Conservation (phyloP, 805 yeast species). For the Nakazawaea sp. region DNA sequence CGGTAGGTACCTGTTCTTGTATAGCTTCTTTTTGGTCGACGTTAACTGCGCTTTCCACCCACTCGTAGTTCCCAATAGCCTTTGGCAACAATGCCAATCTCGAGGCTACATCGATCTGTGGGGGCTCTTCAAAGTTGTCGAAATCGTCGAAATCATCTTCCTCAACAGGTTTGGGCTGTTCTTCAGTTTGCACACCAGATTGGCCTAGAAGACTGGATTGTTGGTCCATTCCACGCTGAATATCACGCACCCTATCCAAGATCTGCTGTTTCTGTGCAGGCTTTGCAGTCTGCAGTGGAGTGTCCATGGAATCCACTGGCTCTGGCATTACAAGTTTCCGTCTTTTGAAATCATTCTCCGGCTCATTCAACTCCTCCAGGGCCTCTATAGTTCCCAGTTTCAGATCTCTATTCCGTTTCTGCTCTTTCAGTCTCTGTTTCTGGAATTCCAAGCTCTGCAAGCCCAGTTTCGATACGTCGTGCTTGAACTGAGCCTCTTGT, state of each 20-base stretch:
- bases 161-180: too few relatives aligned
- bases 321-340: constrained; percentile 29
- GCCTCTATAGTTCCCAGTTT: constrained; percentile 15
- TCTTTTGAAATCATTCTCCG: constrained; percentile 23
- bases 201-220: constrained; percentile 18
- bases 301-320: constrained; percentile 19
- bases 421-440: constrained; percentile 25
- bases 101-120: constrained; percentile 3
- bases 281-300: neutral
- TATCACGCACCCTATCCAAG: constrained; percentile 24
- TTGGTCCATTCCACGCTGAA: constrained; percentile 23
- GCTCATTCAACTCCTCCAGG: constrained; percentile 15
- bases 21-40: constrained; percentile 15
- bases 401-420: constrained; percentile 19
- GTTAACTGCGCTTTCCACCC: constrained; percentile 8
- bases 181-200: too few relatives aligned
- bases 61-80: constrained; percentile 22
- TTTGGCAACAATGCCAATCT: constrained; percentile 28
- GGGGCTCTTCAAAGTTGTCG: neutral
- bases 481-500: constrained; percentile 35
- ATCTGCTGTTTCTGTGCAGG: constrained; percentile 23
- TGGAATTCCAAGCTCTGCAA: constrained; percentile 30
- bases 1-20: constrained; percentile 4
- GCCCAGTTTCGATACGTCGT: constrained; percentile 36
- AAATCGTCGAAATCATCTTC: too few relatives aligned